Conservation (phyloP, 495 filamentous ascomycete genomes). For the Aspergillus homomorphus region DNA sequence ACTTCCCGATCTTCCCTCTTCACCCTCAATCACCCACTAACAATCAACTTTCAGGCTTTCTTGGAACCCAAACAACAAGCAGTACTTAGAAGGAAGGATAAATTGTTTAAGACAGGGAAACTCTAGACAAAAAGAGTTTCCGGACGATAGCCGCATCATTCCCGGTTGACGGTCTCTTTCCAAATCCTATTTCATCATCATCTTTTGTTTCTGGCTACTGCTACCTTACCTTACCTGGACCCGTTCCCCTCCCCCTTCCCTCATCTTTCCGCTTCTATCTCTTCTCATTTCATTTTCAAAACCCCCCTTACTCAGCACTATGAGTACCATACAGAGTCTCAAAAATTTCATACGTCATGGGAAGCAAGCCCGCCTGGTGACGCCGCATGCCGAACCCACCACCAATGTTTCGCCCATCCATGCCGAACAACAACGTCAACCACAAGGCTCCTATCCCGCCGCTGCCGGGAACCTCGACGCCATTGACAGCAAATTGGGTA, state of each 20-base stretch:
- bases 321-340: slow-evolving; percentile 84
- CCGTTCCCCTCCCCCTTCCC: background rate
- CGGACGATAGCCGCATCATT: background rate
- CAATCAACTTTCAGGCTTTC: background rate
- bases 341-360: slow-evolving; percentile 99
- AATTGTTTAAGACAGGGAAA: background rate
- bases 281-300: slow-evolving; percentile 4
- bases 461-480: slow-evolving; percentile 55
- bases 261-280: background rate
- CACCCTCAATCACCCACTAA: background rate
- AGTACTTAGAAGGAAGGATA: background rate
- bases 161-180: background rate
- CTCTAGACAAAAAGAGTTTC: background rate
- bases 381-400: slow-evolving; percentile 62
- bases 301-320: slow-evolving; percentile 27
- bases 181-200: background rate
- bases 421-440: slow-evolving; percentile 60
- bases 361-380: slow-evolving; percentile 81
- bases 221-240: background rate
- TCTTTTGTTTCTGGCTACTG: background rate
- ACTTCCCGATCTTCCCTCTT: background rate
- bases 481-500: slow-evolving; percentile 47
- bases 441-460: slow-evolving; percentile 47
- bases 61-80: background rate
- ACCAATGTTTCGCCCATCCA: slow-evolving; percentile 66